Percentiles rank a stretch among this genome's conserved stretches.
phyloP scores from a whole-genome alignment of 495 filamentous ascomycete species.

The Penicillium pancosmium region DNA sequence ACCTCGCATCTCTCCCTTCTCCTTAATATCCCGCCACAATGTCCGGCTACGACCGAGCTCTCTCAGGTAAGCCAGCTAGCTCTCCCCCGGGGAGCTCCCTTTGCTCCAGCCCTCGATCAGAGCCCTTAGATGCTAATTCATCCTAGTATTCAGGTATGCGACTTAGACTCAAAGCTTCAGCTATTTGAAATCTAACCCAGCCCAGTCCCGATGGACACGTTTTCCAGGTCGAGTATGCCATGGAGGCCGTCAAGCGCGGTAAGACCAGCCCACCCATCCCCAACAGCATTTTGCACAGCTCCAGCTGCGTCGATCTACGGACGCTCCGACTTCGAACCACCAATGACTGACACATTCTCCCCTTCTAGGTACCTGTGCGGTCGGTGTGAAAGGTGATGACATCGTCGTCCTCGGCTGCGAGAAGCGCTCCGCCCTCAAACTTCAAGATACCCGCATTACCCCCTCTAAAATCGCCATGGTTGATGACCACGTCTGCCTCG shows the following conservation, averaged over 20 bases:
- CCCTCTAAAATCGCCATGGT: conserved; percentile 96
- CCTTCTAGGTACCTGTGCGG: conserved; percentile 84
- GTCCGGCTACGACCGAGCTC: conserved; percentile 91
- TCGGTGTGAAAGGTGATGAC: conserved; percentile 92
- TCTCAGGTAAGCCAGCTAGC: conserved; percentile 73
- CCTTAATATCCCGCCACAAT: conserved; percentile 55
- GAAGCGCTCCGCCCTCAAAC: conserved; percentile 97
- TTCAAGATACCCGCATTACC: conserved; percentile 98
- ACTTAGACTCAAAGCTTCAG: conserved; percentile 12
- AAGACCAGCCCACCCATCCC: conserved; percentile 23
- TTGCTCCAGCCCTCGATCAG: conserved; percentile 13
- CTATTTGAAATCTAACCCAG: conserved; percentile 27
- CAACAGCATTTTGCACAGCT: conserved; percentile 4
- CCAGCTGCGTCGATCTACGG: conserved; percentile 9
- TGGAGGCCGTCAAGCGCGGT: conserved; percentile 99
- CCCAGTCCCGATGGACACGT: conserved; percentile 96
- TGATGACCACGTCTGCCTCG: conserved; percentile 93
- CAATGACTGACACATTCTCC: conserved; percentile 2
- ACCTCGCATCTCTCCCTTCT: conserved; percentile 4
- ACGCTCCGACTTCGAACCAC: not conserved
- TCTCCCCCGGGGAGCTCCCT: conserved; percentile 28
- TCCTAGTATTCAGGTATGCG: conserved; percentile 35
- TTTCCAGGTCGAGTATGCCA: conserved; percentile 99
- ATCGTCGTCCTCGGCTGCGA: conserved; percentile 97
- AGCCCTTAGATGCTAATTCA: conserved; percentile 21